Evolutionary conservation across 2,329 filamentous ascomycete genomes (phyloP).

Genomic region (Fusarium nematophilum): DNA sequence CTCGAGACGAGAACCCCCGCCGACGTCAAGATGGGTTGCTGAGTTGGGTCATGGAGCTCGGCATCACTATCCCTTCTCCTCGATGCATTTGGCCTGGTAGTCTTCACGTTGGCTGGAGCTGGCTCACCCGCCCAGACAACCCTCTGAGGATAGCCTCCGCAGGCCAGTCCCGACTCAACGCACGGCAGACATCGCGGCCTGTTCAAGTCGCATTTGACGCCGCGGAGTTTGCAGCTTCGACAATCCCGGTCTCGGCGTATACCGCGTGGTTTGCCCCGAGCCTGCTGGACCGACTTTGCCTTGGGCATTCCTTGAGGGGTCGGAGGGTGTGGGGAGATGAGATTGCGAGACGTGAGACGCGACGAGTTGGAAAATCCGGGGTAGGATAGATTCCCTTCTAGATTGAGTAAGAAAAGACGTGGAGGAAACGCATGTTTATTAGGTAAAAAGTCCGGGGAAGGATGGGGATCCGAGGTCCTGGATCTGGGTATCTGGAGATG

Average conservation of each 20-base stretch:
- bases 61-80: not conserved
- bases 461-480: not conserved
- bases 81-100: not conserved
- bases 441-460: not conserved
- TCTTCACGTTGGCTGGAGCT: not conserved
- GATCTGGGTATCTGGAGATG: not conserved
- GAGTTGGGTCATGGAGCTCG: too few relatives aligned
- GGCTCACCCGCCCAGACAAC: conserved; percentile 44
- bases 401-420: conserved; percentile 4
- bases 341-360: not conserved
- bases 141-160: conserved; percentile 48
- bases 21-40: too few relatives aligned
- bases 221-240: conserved; percentile 39
- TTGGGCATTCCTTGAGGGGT: conserved; percentile 10
- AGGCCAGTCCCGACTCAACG: conserved; percentile 43
- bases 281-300: conserved; percentile 13
- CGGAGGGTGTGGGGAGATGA: too few relatives aligned
- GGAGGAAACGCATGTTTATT: not conserved
- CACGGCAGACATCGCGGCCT: conserved; percentile 42
- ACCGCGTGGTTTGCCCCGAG: conserved; percentile 43
- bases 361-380: not conserved
- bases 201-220: conserved; percentile 46
- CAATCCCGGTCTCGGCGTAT: conserved; percentile 46
- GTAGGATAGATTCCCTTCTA: conserved; percentile 20
- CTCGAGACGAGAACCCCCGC: too few relatives aligned